These are phyloP conservation scores for Botrytis porri DNA, from an alignment of 2,329 filamentous ascomycete genomes.

Conservation along the genomic window DNA sequence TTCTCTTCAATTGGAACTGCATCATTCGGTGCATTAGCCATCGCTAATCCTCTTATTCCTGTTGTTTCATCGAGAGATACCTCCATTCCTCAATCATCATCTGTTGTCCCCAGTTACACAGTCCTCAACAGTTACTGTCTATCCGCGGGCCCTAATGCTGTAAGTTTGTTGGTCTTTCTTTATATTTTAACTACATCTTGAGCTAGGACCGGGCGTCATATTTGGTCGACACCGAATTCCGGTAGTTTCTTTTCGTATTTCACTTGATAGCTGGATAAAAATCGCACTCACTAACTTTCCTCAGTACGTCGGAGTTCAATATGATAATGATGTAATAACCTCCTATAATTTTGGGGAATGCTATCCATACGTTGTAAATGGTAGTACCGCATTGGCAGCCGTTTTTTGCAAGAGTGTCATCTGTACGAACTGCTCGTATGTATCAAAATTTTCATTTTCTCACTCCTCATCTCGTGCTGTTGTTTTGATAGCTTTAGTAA, in stretches of 20 bases:
- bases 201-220: rapidly evolving
- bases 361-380: conserved; percentile 1
- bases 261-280: background rate
- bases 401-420: conserved; percentile 6
- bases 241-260: background rate
- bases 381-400: background rate
- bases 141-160: background rate
- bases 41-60: background rate
- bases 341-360: background rate
- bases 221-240: background rate
- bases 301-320: conserved; percentile 4
- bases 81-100: too few species aligned
- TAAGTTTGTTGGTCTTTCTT: background rate
- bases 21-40: background rate
- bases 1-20: too few species aligned
- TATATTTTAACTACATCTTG: background rate
- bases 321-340: background rate
- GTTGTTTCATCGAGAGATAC: background rate
- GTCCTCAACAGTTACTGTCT: conserved; percentile 1
- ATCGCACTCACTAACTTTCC: background rate
- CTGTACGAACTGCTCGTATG: background rate
- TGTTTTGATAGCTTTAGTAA: background rate
- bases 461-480: background rate
- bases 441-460: background rate
- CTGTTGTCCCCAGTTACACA: background rate